Evolutionary conservation across 441 rosid species (phyloP).

Genomic region (Euphorbia schlechtendalii): DNA sequence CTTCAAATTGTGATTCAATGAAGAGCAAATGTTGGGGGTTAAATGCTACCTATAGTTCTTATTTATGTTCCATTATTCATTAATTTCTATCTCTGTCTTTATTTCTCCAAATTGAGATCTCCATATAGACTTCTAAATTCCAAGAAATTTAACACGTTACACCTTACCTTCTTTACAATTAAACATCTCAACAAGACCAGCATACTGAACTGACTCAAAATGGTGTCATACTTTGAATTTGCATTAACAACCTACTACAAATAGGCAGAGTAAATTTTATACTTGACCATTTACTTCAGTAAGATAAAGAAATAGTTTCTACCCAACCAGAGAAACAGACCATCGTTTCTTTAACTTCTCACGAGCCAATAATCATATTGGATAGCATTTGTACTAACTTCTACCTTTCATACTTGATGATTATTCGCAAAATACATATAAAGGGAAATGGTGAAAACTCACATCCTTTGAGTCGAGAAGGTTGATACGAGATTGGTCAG

Average conservation of each 20-base stretch:
- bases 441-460: constrained; percentile 31
- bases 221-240: too few relatives aligned
- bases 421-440: too few relatives aligned
- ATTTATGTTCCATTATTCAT: too few relatives aligned
- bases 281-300: neutral
- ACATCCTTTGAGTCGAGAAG: constrained; percentile 94
- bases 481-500: constrained; percentile 91
- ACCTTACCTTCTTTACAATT: constrained; percentile 1
- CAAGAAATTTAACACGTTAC: neutral
- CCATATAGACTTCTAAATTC: neutral
- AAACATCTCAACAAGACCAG: neutral
- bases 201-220: neutral
- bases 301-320: neutral
- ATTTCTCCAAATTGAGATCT: neutral
- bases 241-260: neutral
- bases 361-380: too few relatives aligned
- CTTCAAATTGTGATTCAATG: neutral
- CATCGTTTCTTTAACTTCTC: neutral
- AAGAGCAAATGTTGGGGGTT: neutral
- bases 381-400: too few relatives aligned
- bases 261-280: neutral
- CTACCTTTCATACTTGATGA: too few relatives aligned
- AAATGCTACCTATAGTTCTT: neutral
- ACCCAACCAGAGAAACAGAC: constrained; percentile 3
- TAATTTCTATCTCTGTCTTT: neutral